phyloP scores from a whole-genome alignment of 164 flowering plant species.

The Macadamia tetraphylla region DNA sequence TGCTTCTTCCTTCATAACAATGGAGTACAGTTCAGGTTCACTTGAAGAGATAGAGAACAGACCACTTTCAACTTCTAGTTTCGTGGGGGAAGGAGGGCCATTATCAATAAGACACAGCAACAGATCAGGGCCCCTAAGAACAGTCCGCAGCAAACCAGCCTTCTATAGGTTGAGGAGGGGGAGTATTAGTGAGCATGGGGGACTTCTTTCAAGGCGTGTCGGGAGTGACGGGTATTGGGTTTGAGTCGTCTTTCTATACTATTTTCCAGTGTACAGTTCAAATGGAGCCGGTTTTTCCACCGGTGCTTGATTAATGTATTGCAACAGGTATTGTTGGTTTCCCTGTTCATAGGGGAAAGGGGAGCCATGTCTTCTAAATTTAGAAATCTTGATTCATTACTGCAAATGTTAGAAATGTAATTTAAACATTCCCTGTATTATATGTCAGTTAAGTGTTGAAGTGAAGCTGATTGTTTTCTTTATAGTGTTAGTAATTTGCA shows the following conservation, averaged over 20 bases:
- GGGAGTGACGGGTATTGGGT: constrained; percentile 31
- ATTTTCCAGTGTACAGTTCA: constrained; percentile 38
- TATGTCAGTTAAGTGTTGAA: neutral
- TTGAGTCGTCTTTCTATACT: constrained; percentile 20
- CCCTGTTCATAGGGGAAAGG: neutral
- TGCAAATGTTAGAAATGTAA: constrained; percentile 25
- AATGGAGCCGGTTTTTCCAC: neutral
- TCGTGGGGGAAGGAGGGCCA: constrained; percentile 30
- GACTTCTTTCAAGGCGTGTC: constrained; percentile 22
- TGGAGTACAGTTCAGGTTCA: constrained; percentile 68
- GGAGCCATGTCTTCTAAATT: constrained; percentile 9
- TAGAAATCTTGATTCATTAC: constrained; percentile 37
- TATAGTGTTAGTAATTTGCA: no score
- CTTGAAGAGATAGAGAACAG: constrained; percentile 50
- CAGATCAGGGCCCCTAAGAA: constrained; percentile 63
- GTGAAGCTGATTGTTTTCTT: no score
- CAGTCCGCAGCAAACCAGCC: constrained; percentile 41
- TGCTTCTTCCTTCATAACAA: constrained; percentile 62
- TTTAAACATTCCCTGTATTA: constrained; percentile 17
- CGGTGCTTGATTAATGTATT: neutral
- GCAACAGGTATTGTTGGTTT: neutral
- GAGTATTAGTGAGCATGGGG: constrained; percentile 66
- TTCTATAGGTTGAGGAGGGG: constrained; percentile 50
- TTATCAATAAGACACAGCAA: constrained; percentile 45
- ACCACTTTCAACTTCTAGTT: constrained; percentile 41